Conservation (phyloP, 1,284 basidiomycete species). For the Sporisorium iseilematis-ciliati region DNA sequence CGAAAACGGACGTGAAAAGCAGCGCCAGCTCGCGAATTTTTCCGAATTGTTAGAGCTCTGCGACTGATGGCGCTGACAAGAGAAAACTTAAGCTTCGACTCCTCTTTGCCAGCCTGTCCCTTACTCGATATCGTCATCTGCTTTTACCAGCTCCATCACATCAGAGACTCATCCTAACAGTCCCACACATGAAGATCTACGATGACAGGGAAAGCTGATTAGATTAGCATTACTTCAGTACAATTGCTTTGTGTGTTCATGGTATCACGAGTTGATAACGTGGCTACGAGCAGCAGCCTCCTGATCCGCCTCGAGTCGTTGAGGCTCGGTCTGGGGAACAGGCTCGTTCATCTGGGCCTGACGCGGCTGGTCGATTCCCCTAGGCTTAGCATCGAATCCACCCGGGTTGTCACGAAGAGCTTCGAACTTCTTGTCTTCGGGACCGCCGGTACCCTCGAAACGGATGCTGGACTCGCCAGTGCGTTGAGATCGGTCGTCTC, state of each 20-base stretch:
- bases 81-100: too few relatives aligned
- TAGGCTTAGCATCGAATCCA: constrained; percentile 45
- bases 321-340: constrained; percentile 53
- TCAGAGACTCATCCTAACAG: too few relatives aligned
- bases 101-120: too few relatives aligned
- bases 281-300: constrained; percentile 50
- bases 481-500: constrained; percentile 46
- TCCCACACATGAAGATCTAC: too few relatives aligned
- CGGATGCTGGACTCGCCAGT: constrained; percentile 55
- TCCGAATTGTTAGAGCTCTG: too few relatives aligned
- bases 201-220: neutral
- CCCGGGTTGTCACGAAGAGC: constrained; percentile 53
- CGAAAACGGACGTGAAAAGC: too few relatives aligned
- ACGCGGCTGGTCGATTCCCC: constrained; percentile 47
- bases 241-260: too few relatives aligned
- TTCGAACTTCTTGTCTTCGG: constrained; percentile 58
- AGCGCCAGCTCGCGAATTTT: too few relatives aligned
- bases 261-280: constrained; percentile 43
- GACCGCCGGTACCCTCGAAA: constrained; percentile 57
- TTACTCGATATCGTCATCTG: too few relatives aligned
- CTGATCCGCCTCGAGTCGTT: constrained; percentile 54
- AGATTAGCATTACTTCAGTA: neutral
- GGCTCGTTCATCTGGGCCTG: constrained; percentile 51
- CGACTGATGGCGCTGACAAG: too few relatives aligned
- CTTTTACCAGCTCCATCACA: too few relatives aligned